Evolutionary conservation across 495 filamentous ascomycete genomes (phyloP), one percentile per base, ranked within the genome.

Genomic region (Cryomyces antarcticus): DNA sequence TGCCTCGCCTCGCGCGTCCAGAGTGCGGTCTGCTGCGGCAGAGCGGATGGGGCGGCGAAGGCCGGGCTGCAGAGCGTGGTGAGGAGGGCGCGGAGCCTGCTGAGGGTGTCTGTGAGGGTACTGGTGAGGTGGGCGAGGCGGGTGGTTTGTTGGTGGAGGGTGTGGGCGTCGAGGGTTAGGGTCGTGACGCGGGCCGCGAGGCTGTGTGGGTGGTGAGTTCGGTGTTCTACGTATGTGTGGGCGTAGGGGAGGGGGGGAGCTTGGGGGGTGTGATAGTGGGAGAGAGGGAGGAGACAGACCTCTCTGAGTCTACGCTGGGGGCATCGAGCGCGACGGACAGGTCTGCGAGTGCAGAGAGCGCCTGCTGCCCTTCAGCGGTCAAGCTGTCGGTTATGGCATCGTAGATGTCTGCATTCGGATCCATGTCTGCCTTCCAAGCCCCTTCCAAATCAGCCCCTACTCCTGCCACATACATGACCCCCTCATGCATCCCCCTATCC

Each of bases 1-100:
- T 61, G 53, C 48, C 78, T 79, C 36, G 77, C 69, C 39, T 61
- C 64, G 27, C 77, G 69, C 46, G 71, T 70, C 60, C 70, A 73
- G 46, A 80, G 73, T 0, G 69, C 60, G 30, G 77, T 80, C 49
- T 73, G 62, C 41, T 69, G 66, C 28, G 70, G 64, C 10, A 78
- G 62, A 41, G 68, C 58, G 0, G 64, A 38, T 0, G 69, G 57
- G 3, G 65, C 63, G 30, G 69, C 61, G 52, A 72, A 80, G 12
- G 54, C 56, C 6, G 63, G 55, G 41, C 68, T 39, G 17, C 17
- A 2, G 17, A 24, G 17, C 10, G 41, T 29, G n/a, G 43, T 38
- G 9, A 57, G 31, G n/a, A 31, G 37, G 12, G 7, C 40, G 17
- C 17, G 17, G 17, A 24, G 17, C 17, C 1, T 24, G 17, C 17